Evolutionary conservation across 2,329 filamentous ascomycete genomes (phyloP), one percentile per base, ranked within the genome.

Genomic region (Colletotrichum lupini): DNA sequence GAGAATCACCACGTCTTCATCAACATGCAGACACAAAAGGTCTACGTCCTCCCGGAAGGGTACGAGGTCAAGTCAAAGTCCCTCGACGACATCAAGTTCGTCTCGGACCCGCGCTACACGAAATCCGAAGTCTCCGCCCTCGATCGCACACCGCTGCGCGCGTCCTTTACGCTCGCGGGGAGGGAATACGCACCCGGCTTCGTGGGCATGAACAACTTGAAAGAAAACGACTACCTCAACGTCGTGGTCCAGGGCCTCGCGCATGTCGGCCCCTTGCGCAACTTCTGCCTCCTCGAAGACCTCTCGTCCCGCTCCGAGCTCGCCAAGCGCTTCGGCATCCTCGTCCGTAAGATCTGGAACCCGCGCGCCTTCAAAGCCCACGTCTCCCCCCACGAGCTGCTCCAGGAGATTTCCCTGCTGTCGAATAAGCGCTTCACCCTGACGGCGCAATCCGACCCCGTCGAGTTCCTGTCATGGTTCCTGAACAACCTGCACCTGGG

Each of bases 151-250:
- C 85, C 86, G 66, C 32, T 62, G 60, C 87, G 88, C 79, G 87
- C 77, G 42, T 90, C 91, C 57, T 95, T 92, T 89, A 96, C 97
- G 78, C 88, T 98, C 55, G 87, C 88, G 62, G 95, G 95, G 75
- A 94, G 93, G 82, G 91, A 93, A 81, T 99, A 99, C 84, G 92
- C 92, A 76, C 97, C 97, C 24, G 96, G 97, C 6, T 99, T 95
- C 81, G 95, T 99, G 74, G 97, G 97, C 76, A 97, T 99, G 94
- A 99, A 99, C 88, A 99, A 99, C 84, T 98, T 99, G 88, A 99
- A 99, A 83, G 95, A 97, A 72, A 99, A 99, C 84, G 97, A 99
- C 86, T 99, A 99, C 85, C 89, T 98, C 80, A 99, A 99, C 81
- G 96, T 98, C 30, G 90, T 98, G 3, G 93, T 97, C 61, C 97